Base-by-base conservation (phyloP, 1,284 basidiomycete species). In the Omphalotus olearius region DNA sequence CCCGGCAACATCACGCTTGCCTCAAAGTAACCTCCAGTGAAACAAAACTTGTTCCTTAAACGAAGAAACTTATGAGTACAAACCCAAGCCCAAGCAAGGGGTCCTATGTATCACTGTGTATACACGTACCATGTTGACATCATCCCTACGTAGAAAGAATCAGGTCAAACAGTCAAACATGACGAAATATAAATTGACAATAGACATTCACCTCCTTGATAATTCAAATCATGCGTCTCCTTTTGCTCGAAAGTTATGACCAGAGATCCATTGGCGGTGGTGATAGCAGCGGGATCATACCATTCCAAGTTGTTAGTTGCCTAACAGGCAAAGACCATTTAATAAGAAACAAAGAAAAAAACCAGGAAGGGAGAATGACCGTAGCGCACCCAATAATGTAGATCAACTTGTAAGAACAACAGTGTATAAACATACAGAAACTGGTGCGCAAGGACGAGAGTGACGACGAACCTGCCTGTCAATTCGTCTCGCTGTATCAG, bases 11-110 rank as follows among this genome's bases (percentile, higher is more conserved):
- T 38, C 6, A 56, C 52, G 18, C 56, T 62, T 0, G 76, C 76
- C 57, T 65, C 65, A 40, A 74, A 59, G 50, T 71, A 67, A 5
- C 72, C 73, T 6, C 74, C 75, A 0, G 73, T 78, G 64, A 83
- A 83, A 62, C 81, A 83, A 56, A 82, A 73, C 61, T 82, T 75
- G 58, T 75, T 75, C 73, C 74, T 73, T 41, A 3, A 54, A 51
- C 14, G 38, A 41, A 7, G 46, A 14, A 20, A 18, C 2, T 25
- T 14, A 6, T 20, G 20, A 23, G 4, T 23, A 23, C 9, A 7
- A 33, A 7, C 7, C 13, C 3, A 33, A 2, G n/a, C n/a, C n/a
- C n/a, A n/a, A 33, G 30, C 30, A 33, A 33, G 7, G n/a, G n/a
- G 13, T 33, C 30, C 3, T 33, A 33, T 33, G n/a, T 5, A 23